phyloP scores from a whole-genome alignment of 2,329 filamentous ascomycete species.

The Scytalidium lignicola region DNA sequence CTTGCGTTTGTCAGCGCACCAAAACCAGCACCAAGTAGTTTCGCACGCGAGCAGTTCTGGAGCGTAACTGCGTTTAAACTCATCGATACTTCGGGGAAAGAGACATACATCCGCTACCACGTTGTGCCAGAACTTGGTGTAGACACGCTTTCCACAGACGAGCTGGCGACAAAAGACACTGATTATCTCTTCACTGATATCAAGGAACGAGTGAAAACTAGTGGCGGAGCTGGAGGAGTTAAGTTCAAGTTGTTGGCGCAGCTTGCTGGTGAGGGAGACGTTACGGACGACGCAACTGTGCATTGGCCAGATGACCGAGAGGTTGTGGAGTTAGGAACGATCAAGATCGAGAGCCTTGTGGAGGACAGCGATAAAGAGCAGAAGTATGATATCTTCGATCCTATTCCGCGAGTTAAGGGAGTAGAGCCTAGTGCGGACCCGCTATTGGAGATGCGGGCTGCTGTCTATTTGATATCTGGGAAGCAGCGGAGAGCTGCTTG shows the following conservation, averaged over 20 bases:
- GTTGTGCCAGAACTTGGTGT: constrained; percentile 41
- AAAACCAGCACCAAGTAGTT: constrained; percentile 45
- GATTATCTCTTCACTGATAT: constrained; percentile 48
- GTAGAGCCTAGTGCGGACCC: constrained; percentile 49
- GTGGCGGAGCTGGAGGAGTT: constrained; percentile 29
- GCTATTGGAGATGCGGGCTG: constrained; percentile 49
- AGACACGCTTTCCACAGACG: constrained; percentile 32
- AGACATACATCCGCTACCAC: constrained; percentile 43
- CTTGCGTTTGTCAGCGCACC: constrained; percentile 41
- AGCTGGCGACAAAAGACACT: constrained; percentile 30
- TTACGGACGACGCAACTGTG: constrained; percentile 41
- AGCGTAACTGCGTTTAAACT: constrained; percentile 46
- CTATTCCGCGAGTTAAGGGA: constrained; percentile 48
- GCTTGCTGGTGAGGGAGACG: constrained; percentile 42
- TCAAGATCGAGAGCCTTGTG: constrained; percentile 38
- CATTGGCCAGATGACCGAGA: constrained; percentile 47
- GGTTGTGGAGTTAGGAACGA: constrained; percentile 44
- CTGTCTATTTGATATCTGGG: constrained; percentile 50
- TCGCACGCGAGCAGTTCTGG: constrained; percentile 43
- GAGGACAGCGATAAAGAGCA: constrained; percentile 37
- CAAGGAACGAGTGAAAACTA: constrained; percentile 28
- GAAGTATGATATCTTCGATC: constrained; percentile 53
- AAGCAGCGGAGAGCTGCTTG: constrained; percentile 44
- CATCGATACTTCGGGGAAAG: constrained; percentile 32
- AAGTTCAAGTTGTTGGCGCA: constrained; percentile 45